Percentiles rank a stretch among this genome's conserved stretches.
Evolutionary conservation across 169 alveolate genomes (phyloP).

Genomic region (Plasmodium chabaudi): DNA sequence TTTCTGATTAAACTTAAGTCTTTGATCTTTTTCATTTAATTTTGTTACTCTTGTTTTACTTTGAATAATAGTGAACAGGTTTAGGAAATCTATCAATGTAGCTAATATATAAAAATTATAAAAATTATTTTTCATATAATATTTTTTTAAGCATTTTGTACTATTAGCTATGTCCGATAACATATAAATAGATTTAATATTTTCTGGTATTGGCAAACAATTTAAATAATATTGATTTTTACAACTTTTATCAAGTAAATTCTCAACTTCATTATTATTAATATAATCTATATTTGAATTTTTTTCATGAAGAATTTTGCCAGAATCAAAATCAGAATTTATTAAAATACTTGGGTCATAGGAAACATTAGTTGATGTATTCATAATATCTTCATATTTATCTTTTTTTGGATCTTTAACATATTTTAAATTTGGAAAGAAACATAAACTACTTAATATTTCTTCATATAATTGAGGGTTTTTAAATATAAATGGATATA

Average conservation of each 20-base stretch:
- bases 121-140: slow-evolving; percentile 62
- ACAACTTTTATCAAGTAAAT: neutral
- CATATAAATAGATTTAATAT: slow-evolving; percentile 74
- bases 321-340: neutral
- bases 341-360: neutral
- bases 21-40: slow-evolving; percentile 60
- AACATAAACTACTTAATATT: slow-evolving; percentile 42
- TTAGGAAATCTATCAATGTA: slow-evolving; percentile 39
- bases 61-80: slow-evolving; percentile 61
- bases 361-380: neutral
- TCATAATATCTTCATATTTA: neutral
- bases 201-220: slow-evolving; percentile 53
- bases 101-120: slow-evolving; percentile 66
- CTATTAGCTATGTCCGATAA: slow-evolving; percentile 68
- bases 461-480: slow-evolving; percentile 77
- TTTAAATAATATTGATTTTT: slow-evolving; percentile 28
- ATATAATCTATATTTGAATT: neutral
- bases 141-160: slow-evolving; percentile 52
- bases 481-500: slow-evolving; percentile 72
- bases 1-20: slow-evolving; percentile 49
- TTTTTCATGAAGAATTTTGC: neutral
- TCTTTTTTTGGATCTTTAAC: slow-evolving; percentile 18
- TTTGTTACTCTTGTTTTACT: slow-evolving; percentile 66
- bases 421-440: slow-evolving; percentile 72
- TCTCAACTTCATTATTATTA: neutral